Evolutionary conservation across 495 filamentous ascomycete genomes (phyloP).

Genomic region (Neurospora hispaniola): DNA sequence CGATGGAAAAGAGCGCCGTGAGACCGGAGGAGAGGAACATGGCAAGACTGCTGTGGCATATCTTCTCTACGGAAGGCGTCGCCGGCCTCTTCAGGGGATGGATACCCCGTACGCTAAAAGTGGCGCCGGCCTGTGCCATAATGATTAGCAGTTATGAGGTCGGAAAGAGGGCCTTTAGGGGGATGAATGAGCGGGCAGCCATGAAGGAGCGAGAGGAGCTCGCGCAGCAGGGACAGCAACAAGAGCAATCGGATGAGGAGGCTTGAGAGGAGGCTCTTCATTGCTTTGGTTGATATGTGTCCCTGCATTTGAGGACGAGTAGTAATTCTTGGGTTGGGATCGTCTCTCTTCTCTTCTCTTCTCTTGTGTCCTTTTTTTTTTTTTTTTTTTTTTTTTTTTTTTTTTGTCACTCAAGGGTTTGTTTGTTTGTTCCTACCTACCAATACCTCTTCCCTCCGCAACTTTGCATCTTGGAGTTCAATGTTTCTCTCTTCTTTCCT

Average conservation of each 20-base stretch:
- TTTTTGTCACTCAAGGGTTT: background rate
- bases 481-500: background rate
- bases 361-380: background rate
- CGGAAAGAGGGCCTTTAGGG: slow-evolving; percentile 76
- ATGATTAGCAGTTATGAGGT: slow-evolving; percentile 98
- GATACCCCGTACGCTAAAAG: slow-evolving; percentile 83
- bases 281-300: background rate
- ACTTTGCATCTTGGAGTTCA: background rate
- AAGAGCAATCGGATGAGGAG: background rate
- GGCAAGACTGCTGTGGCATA: slow-evolving; percentile 72
- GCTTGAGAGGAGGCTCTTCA: background rate
- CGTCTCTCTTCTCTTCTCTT: background rate
- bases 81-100: slow-evolving; percentile 80
- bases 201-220: slow-evolving; percentile 6
- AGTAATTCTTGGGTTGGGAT: background rate
- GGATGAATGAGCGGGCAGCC: slow-evolving; percentile 57
- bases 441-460: background rate
- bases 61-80: slow-evolving; percentile 74
- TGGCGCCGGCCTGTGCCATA: slow-evolving; percentile 95
- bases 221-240: background rate
- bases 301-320: background rate
- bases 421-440: background rate
- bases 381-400: background rate
- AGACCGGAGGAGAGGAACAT: slow-evolving; percentile 64
- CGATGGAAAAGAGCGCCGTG: slow-evolving; percentile 12